Base-by-base conservation (phyloP, 2,329 filamentous ascomycete species). In the Metarhizium robertsii region DNA sequence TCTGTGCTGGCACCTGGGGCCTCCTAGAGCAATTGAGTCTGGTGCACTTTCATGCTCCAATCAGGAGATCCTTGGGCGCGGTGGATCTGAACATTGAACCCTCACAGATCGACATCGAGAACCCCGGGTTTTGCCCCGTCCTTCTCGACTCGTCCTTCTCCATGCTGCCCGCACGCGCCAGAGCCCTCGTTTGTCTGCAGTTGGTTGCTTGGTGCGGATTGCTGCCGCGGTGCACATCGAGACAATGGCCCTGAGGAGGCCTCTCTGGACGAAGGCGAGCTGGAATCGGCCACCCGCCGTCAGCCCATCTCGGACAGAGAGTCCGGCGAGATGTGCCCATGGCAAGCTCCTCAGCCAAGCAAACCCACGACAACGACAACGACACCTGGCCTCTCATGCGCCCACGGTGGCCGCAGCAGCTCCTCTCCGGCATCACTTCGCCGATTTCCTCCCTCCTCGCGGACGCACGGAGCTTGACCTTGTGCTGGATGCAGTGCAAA, bases 401-500 rank as follows among this genome's bases (percentile, higher is more conserved):
- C 18, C 58, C 10, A n/a, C 49, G 30, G 50, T 55, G 20, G 43
- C 56, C n/a, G 46, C 59, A 13, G 50, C 48, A 43, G 47, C 51
- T 14, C 14, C 53, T 46, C 56, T 48, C 8, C 18, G 54, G 20
- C 29, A 47, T 38, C 7, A 58, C 3, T 57, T 59, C 32, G 45
- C 55, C 32, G 60, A 60, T 11, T 48, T 57, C 11, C 54, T 53
- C 29, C 56, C 61, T 2, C 57, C 55, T 10, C 53, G 47, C 38
- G 46, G 59, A 29, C 59, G 34, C 47, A 56, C 52, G 10, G 58
- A 57, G 45, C 54, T 71, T 13, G 63, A 65, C 20, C 20, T 30
- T 0, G 61, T 74, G 2, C 58, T 74, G 2, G 49, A 54, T 20
- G 67, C 65, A n/a, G 64, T 74, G 38, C 70, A 70, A 53, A 61